Conservation (phyloP, 768 basidiomycete species). For the Xerocomus spinulosus region DNA sequence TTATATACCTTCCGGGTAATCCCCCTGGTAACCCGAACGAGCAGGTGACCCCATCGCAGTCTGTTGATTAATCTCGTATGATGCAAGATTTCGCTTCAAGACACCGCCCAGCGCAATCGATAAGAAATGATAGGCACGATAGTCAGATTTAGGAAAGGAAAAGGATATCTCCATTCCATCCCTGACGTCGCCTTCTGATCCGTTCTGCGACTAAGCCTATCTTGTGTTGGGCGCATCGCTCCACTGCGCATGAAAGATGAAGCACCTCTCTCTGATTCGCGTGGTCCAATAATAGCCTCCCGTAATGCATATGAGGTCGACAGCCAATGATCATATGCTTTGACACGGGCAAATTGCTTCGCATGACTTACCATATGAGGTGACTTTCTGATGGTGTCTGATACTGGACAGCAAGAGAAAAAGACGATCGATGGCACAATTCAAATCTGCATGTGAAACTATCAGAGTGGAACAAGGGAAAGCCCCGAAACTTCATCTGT, state of each 20-base stretch:
- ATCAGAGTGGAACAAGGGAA: conserved; percentile 10
- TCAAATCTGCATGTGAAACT: conserved; percentile 1
- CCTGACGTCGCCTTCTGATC: not conserved
- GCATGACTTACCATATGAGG: not conserved
- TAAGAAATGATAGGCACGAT: conserved; percentile 19
- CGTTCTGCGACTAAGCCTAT: not conserved
- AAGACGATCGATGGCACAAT: conserved; percentile 4
- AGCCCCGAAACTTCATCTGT: not conserved
- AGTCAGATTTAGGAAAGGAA: not conserved
- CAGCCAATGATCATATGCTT: not conserved
- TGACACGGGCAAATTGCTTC: not conserved
- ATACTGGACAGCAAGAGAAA: not conserved
- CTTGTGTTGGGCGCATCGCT: not conserved
- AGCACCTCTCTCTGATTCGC: not conserved
- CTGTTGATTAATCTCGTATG: conserved; percentile 12
- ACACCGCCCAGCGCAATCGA: conserved; percentile 13
- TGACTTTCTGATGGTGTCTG: not conserved
- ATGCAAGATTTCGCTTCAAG: conserved; percentile 9
- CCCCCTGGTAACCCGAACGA: conserved; percentile 15
- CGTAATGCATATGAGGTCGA: not conserved
- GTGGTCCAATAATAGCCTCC: not conserved
- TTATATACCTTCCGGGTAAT: conserved; percentile 20
- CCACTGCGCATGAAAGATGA: not conserved
- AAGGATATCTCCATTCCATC: not conserved
- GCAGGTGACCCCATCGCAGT: conserved; percentile 4